Percentiles rank a stretch among this genome's conserved stretches.
Evolutionary conservation across 2,329 filamentous ascomycete genomes (phyloP).

Genomic region (Neurospora crassa): DNA sequence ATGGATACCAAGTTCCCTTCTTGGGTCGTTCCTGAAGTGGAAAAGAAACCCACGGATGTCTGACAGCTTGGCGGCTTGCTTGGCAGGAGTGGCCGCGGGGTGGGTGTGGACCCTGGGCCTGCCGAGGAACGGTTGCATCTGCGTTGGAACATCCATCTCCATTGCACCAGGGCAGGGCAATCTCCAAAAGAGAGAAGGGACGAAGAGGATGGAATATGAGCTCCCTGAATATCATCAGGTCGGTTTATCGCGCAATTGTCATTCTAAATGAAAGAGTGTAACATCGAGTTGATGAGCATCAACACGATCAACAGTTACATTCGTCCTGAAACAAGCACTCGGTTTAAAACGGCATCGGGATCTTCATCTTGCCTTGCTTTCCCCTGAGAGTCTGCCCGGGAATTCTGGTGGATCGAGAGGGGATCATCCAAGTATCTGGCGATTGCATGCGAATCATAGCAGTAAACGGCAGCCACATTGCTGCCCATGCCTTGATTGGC

Average conservation of each 20-base stretch:
- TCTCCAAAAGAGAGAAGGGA: not conserved
- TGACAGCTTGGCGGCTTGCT: not conserved
- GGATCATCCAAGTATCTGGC: not conserved
- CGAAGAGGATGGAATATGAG: not conserved
- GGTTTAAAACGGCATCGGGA: not conserved
- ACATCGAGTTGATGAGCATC: not conserved
- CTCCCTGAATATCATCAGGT: not conserved
- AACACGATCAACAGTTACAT: not conserved
- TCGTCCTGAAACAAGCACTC: not conserved
- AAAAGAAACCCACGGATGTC: not conserved
- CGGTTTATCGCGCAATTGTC: not conserved
- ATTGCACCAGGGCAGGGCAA: not conserved
- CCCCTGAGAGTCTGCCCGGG: not conserved
- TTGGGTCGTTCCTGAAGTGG: not conserved
- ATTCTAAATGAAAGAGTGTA: not conserved
- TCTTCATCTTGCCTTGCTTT: not conserved
- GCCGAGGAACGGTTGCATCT: not conserved
- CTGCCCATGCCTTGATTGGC: not conserved
- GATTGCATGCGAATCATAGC: not conserved
- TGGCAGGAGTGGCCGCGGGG: not conserved
- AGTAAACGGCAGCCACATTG: not conserved
- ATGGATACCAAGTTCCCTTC: not conserved
- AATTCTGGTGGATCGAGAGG: not conserved
- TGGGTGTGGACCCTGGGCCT: not conserved
- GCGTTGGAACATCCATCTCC: not conserved